Evolutionary conservation across 2,329 filamentous ascomycete genomes (phyloP).

Genomic region (Mariannaea elegans): DNA sequence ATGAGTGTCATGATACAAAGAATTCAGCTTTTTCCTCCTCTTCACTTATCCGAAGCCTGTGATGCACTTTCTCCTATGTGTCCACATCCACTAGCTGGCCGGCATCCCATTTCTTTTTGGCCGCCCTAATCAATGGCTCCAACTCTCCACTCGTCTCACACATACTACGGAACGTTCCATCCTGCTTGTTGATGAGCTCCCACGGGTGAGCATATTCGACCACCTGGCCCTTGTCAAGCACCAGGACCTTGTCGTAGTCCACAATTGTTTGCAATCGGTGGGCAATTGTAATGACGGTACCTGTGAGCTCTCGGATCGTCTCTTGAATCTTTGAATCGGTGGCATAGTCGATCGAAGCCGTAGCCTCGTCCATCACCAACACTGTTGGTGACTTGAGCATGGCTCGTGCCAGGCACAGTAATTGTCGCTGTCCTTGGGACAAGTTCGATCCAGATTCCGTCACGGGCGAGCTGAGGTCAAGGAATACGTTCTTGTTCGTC

Average conservation of each 20-base stretch:
- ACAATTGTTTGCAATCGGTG: slow-evolving; percentile 96
- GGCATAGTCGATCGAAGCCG: slow-evolving; percentile 94
- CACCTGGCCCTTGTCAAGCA: slow-evolving; percentile 87
- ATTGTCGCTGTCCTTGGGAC: slow-evolving; percentile 94
- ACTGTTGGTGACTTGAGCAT: slow-evolving; percentile 92
- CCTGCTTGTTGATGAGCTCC: slow-evolving; percentile 77
- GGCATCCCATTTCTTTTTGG: slow-evolving; percentile 62
- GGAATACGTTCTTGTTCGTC: slow-evolving; percentile 95
- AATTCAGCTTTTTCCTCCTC: slow-evolving; percentile 14
- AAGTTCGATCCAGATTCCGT: slow-evolving; percentile 93
- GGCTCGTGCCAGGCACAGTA: slow-evolving; percentile 91
- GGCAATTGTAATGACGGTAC: slow-evolving; percentile 96
- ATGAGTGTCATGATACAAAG: slow-evolving; percentile 6
- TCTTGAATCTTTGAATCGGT: slow-evolving; percentile 97
- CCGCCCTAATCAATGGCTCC: slow-evolving; percentile 59
- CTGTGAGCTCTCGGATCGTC: slow-evolving; percentile 90
- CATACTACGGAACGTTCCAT: slow-evolving; percentile 71
- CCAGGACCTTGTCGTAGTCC: slow-evolving; percentile 97
- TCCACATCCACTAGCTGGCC: slow-evolving; percentile 48
- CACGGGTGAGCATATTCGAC: slow-evolving; percentile 93
- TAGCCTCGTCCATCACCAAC: slow-evolving; percentile 99
- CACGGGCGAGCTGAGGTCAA: slow-evolving; percentile 83
- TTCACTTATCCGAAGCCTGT: slow-evolving; percentile 17
- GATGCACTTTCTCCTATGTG: slow-evolving; percentile 30
- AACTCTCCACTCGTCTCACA: slow-evolving; percentile 71